Evolutionary conservation across 495 filamentous ascomycete species (phyloP), one percentile per base, ranked within the genome.

Genomic region (Cryomyces antarcticus): DNA sequence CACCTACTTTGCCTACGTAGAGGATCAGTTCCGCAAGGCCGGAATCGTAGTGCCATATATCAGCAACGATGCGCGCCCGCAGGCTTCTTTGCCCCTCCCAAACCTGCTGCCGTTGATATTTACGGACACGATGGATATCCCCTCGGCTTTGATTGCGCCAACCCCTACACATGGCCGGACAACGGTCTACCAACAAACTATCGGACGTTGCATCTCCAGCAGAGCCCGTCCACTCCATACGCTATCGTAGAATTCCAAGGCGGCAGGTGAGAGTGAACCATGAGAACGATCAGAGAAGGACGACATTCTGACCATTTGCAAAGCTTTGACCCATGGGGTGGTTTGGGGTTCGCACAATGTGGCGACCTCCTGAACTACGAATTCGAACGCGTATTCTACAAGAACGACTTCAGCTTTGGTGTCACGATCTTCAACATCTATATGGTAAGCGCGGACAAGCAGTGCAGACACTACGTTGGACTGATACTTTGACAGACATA

Each of bases 51-150:
- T 87, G 0, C 82, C 82, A 1, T 67, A 82, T 41, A 80, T 86
- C 39, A 80, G 58, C 57, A 89, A 89, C 46, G 82, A 89, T 59
- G 78, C 73, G 4, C 57, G 45, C 38, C 49, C 66, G 6, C 46
- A 53, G 5, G 78, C 3, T 61, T 75, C 49, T 74, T 79, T 49
- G 72, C 68, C n/a, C 77, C 80, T 10, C 77, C 74, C 1, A 73
- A 68, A 4, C 72, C 73, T 1, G 78, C 76, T 0, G 68, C 69
- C 36, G 75, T 79, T 10, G 78, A 87, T 55, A 83, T 88, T 33
- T 88, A 88, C 49, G 79, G 81, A 1, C 73, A 81, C 52, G 80
- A 86, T 52, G 62, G 59, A 7, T 86, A 86, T 54, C 82, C 81
- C 13, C 44, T 60, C 43, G 65, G 52, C 59, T 83, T 48, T 66